Conservation (phyloP, 208 protist species). For the Naegleria fowleri region DNA sequence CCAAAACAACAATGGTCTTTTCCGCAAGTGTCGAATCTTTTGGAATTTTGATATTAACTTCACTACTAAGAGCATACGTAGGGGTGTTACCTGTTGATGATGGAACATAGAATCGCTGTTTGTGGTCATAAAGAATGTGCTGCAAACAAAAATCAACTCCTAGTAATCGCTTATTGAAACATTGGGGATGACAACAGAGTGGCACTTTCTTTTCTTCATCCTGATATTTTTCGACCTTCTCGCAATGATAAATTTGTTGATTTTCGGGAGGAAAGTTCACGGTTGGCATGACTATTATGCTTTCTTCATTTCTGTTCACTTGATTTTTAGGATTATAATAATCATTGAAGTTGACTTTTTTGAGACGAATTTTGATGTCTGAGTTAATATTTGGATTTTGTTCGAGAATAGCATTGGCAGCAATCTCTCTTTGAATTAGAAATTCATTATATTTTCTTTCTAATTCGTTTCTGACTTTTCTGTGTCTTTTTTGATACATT, state of each 20-base stretch:
- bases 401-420: neutral
- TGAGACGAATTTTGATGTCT: neutral
- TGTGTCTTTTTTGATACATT: neutral
- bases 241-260: neutral
- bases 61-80: neutral
- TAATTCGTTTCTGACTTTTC: neutral
- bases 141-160: neutral
- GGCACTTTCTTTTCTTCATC: neutral
- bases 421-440: neutral
- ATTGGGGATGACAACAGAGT: neutral
- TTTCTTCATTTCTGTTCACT: neutral
- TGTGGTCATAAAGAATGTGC: neutral
- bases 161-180: neutral
- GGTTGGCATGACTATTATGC: neutral
- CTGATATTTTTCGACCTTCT: neutral
- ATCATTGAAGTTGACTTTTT: neutral
- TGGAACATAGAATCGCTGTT: neutral
- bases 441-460: neutral
- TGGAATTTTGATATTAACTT: neutral
- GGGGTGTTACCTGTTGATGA: neutral
- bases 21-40: neutral
- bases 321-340: neutral
- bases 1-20: neutral
- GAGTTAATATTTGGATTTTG: neutral
- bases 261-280: neutral